Conservation (phyloP, 2,329 filamentous ascomycete genomes). For the Dactylonectria estremocensis region DNA sequence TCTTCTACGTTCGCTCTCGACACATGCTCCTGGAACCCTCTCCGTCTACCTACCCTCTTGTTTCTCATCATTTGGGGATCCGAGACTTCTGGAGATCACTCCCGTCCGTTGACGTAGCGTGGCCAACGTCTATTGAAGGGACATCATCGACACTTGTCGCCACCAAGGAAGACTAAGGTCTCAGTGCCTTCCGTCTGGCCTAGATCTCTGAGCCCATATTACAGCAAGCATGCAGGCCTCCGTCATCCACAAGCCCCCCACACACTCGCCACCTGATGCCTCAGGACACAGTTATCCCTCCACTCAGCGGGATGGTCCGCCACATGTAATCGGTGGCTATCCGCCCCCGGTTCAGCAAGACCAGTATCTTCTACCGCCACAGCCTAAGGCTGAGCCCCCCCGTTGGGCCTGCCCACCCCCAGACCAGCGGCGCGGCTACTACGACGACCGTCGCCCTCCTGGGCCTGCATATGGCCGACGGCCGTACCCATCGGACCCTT, state of each 20-base stretch:
- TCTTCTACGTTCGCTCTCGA: too few relatives aligned
- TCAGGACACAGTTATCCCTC: neutral
- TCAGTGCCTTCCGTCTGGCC: conserved; percentile 53
- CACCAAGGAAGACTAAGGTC: conserved; percentile 60
- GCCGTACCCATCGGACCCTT: conserved; percentile 52
- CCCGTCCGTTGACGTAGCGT: conserved; percentile 53
- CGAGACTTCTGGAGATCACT: conserved; percentile 1
- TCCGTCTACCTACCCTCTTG: too few relatives aligned
- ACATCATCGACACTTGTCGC: conserved; percentile 53
- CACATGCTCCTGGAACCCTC: too few relatives aligned
- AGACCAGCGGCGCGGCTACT: conserved; percentile 57
- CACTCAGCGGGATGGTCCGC: conserved; percentile 50
- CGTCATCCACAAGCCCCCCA: conserved; percentile 60
- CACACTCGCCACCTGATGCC: conserved; percentile 56
- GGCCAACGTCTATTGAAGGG: conserved; percentile 58
- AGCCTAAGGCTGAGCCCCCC: conserved; percentile 54
- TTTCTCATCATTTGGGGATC: too few relatives aligned
- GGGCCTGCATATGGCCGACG: conserved; percentile 46
- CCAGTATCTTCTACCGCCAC: conserved; percentile 56
- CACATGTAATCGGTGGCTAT: conserved; percentile 63
- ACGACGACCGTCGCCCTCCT: conserved; percentile 53
- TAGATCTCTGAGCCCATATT: conserved; percentile 56
- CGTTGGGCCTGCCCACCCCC: conserved; percentile 56
- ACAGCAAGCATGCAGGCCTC: conserved; percentile 59
- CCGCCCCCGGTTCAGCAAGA: conserved; percentile 55